A percentile compares a stretch with the other conserved stretches of the same genome.
Evolutionary conservation across 345 rosid genomes (phyloP).

Genomic region (Salix arbutifolia): DNA sequence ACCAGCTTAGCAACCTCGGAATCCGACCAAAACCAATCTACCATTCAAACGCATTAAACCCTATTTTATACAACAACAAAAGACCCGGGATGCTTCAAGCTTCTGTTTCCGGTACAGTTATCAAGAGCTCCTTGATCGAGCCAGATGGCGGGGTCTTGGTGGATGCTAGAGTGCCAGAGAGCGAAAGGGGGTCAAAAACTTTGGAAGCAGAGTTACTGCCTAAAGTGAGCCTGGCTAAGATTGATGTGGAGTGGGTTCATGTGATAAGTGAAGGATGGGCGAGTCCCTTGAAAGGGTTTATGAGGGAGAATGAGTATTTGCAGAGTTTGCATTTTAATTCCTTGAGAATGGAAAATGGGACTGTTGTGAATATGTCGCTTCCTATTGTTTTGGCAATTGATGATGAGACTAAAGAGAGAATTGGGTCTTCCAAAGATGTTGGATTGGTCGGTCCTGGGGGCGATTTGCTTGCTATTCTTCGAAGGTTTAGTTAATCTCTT

Average conservation of each 20-base stretch:
- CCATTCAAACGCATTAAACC: conserved; percentile 30
- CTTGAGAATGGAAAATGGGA: conserved; percentile 52
- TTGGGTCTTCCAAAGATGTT: conserved; percentile 56
- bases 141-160: conserved; percentile 86
- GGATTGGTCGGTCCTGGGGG: conserved; percentile 60
- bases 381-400: conserved; percentile 93
- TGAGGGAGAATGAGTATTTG: conserved; percentile 87
- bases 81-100: conserved; percentile 20
- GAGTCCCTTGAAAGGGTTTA: conserved; percentile 86
- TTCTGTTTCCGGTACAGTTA: conserved; percentile 5
- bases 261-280: conserved; percentile 97
- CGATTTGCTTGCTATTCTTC: conserved; percentile 59
- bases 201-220: conserved; percentile 63
- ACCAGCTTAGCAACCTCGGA: conserved; percentile 6
- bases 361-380: conserved; percentile 79
- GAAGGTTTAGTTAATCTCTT: conserved; percentile 40
- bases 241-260: conserved; percentile 93
- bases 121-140: conserved; percentile 68
- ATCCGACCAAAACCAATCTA: conserved; percentile 36
- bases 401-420: conserved; percentile 60
- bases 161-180: conserved; percentile 62
- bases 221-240: conserved; percentile 54
- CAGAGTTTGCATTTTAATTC: conserved; percentile 90
- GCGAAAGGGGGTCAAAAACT: conserved; percentile 43
- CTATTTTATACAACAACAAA: conserved; percentile 10